Evolutionary conservation across 495 filamentous ascomycete species (phyloP), one percentile per base, ranked within the genome.

Genomic region (Bacidia rubella): DNA sequence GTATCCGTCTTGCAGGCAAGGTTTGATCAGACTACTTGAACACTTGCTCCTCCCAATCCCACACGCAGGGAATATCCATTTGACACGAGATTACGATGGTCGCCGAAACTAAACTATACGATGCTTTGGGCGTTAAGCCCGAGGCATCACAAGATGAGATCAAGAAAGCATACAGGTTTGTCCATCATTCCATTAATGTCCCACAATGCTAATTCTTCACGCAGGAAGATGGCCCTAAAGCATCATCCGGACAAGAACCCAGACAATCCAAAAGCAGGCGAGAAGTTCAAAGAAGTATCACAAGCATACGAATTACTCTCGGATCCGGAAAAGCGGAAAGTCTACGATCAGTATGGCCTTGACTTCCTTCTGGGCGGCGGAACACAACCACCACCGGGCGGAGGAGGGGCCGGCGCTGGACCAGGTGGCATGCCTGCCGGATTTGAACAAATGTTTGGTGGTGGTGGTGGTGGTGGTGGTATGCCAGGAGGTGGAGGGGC

Each of bases 231-330:
- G 35, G 93, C 92, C 42, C 70, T 98, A 63, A 96, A 95, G 72
- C 82, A 80, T 63, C 92, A 98, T 63, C 92, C 92, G 0, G 92
- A 98, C 68, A 97, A 97, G 74, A 97, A 97, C 72, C 90, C 89
- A 65, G 83, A 93, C 66, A 86, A 92, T 59, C 82, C 88, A 17
- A 63, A 75, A 17, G 84, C 88, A 21, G 70, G 79, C 50, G 90
- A 97, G 57, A 93, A 86, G 61, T 98, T 98, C 69, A 90, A 90
- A 73, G 90, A 97, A 60, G 81, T 87, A 47, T 94, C 87, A 1
- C 90, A 97, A 69, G 92, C 92, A 43, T 98, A 95, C 71, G 92
- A 98, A 71, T 90, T 98, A 62, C 81, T 98, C 11, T 90, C 86
- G 57, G 92, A 98, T 64, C 90, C 92, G 29, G 93, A 97, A 62